Conservation (phyloP, 2,329 filamentous ascomycete genomes). For the Ceratocystis eucalypticola region DNA sequence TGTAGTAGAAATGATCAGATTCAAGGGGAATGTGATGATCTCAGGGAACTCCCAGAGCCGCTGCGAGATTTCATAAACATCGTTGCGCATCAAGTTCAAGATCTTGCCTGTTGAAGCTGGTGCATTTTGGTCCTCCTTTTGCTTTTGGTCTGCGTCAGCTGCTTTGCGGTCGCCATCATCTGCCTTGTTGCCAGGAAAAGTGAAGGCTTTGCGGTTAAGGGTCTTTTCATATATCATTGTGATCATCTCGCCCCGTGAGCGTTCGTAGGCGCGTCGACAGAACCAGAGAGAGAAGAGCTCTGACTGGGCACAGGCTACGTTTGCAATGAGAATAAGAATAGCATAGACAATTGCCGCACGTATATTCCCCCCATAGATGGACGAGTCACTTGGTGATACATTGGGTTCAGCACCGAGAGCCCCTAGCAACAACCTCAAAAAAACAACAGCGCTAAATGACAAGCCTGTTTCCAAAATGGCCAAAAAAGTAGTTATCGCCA, state of each 20-base stretch:
- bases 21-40: conserved; percentile 63
- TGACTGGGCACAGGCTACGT: conserved; percentile 50
- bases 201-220: conserved; percentile 46
- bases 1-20: conserved; percentile 57
- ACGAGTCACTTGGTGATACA: background rate
- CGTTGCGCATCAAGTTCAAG: conserved; percentile 69
- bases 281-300: conserved; percentile 66
- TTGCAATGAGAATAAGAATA: conserved; percentile 43
- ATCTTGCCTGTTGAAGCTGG: conserved; percentile 76
- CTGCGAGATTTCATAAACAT: conserved; percentile 71
- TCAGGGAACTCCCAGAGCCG: conserved; percentile 76
- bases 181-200: conserved; percentile 27
- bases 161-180: conserved; percentile 19
- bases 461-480: conserved; percentile 46
- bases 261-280: conserved; percentile 68
- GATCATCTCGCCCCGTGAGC: conserved; percentile 70
- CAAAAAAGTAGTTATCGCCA: conserved; percentile 53
- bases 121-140: background rate
- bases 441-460: conserved; percentile 48
- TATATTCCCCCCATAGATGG: background rate
- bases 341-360: conserved; percentile 39
- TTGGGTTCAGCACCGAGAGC: conserved; percentile 11
- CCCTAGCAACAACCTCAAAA: conserved; percentile 55
- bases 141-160: conserved; percentile 19
- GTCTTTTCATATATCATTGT: conserved; percentile 76